Base-by-base conservation (phyloP, 225 moss, liverwort and hornwort genomes). In the Polytrichum commune region DNA sequence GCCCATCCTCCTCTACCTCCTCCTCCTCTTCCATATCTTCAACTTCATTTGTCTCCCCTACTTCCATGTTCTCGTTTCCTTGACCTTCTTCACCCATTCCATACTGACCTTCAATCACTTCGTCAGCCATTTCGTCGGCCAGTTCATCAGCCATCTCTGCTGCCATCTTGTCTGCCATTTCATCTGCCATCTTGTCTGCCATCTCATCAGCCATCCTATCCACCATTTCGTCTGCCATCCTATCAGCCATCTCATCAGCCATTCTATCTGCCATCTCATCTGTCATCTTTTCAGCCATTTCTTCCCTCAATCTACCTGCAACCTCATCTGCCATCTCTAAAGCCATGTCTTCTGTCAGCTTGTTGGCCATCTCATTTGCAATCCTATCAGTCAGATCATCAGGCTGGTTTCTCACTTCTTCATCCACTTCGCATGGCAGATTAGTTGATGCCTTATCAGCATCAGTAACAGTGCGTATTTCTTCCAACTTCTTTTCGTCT, bases 51-150 rank as follows among this genome's bases (percentile, higher is more conserved):
- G 35, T 73, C 79, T 84, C 85, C 71, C 86, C 96, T 32, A 90
- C 93, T 5, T 78, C 83, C 80, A 86, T 76, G 62, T 91, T 90
- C 70, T 92, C 82, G 53, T 69, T 69, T 26, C 64, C 73, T 29
- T 73, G 64, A 6, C 64, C 73, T 60, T 62, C 77, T 62, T 70
- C 81, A 63, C 18, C 68, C 65, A 76, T 76, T 64, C 68, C 84
- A 56, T 79, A 79, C 38, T 79, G 77, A 32, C 75, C 83, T 66
- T 90, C 94, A 35, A 84, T 78, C 13, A 88, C 93, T 73, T 89
- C 91, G 61, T 83, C 85, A 57, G 81, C 93, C 63, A 88, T 83
- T 62, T 92, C 94, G 73, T 90, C 95, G 1, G 85, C 92, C 76
- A 88, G 79, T 67, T 89, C 87, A 53, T 82, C 88, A 35, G 81